Evolutionary conservation across 257 asterid species (phyloP).

Genomic region (Penstemon barbatus): DNA sequence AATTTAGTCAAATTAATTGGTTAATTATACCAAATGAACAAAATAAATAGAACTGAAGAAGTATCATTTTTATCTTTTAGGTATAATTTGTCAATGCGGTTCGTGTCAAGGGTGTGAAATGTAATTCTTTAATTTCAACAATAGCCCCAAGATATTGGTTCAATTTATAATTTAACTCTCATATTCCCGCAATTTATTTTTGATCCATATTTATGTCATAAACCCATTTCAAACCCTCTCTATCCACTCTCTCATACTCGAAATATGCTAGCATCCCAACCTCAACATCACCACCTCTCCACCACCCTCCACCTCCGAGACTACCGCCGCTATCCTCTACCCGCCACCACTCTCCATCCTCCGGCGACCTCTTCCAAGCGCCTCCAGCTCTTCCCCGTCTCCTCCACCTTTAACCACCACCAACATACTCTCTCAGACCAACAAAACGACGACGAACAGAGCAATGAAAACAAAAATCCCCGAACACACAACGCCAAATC

Average conservation of each 20-base stretch:
- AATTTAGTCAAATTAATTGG: too few relatives aligned
- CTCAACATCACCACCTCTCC: constrained; percentile 53
- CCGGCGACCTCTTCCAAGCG: constrained; percentile 26
- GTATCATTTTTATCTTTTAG: too few relatives aligned
- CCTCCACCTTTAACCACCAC: constrained; percentile 39
- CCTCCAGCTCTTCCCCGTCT: constrained; percentile 25
- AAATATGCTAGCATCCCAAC: constrained; percentile 51
- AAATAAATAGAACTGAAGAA: too few relatives aligned
- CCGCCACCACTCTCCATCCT: constrained; percentile 22
- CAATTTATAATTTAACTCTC: too few relatives aligned
- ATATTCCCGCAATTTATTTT: too few relatives aligned
- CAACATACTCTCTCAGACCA: constrained; percentile 39
- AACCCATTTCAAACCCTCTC: too few relatives aligned
- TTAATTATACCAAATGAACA: too few relatives aligned
- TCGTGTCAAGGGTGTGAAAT: too few relatives aligned
- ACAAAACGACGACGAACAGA: constrained; percentile 32
- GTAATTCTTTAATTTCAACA: too few relatives aligned
- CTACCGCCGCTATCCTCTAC: constrained; percentile 33
- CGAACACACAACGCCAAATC: constrained; percentile 83
- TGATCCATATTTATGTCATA: too few relatives aligned
- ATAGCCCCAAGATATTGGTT: too few relatives aligned
- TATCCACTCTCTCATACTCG: background rate
- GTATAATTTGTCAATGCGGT: too few relatives aligned
- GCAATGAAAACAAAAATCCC: constrained; percentile 30
- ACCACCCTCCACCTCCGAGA: constrained; percentile 37